Percentiles rank a stretch among this genome's conserved stretches.
These are phyloP conservation scores for Coemansia furcata DNA, from an alignment of 192 early-diverging fungal genomes.

Conservation along the genomic window DNA sequence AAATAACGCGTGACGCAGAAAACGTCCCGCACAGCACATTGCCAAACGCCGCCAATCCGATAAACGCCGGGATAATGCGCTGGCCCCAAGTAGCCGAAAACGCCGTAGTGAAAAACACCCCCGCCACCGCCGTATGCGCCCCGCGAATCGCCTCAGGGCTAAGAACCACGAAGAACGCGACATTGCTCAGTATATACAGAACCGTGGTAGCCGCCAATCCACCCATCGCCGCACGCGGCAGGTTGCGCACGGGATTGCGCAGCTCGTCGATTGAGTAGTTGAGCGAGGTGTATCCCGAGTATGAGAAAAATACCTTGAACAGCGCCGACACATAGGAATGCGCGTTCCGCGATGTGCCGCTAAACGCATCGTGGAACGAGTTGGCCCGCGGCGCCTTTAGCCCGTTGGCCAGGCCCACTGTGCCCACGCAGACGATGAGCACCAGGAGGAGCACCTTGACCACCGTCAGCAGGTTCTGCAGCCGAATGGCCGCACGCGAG, in stretches of 20 bases:
- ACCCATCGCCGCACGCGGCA: conserved; percentile 56
- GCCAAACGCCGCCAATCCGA: conserved; percentile 51
- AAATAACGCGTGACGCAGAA: conserved; percentile 49
- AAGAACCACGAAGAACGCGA: conserved; percentile 57
- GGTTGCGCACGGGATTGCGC: conserved; percentile 55
- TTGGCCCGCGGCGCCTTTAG: not conserved
- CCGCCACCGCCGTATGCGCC: conserved; percentile 48
- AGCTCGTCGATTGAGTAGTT: conserved; percentile 65
- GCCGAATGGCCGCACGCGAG: conserved; percentile 25
- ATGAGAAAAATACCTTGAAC: conserved; percentile 57
- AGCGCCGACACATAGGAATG: conserved; percentile 45
- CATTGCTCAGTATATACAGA: conserved; percentile 58
- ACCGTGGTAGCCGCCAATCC: conserved; percentile 52
- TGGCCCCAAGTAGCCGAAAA: conserved; percentile 49
- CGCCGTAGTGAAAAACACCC: conserved; percentile 49
- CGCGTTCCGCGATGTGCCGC: conserved; percentile 24
- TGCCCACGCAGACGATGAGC: conserved; percentile 43
- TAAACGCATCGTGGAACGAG: conserved; percentile 15
- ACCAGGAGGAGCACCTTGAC: conserved; percentile 50
- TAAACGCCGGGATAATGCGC: conserved; percentile 51
- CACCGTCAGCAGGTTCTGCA: conserved; percentile 41
- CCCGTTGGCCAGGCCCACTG: not conserved
- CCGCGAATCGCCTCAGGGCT: conserved; percentile 29
- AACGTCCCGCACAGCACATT: conserved; percentile 47
- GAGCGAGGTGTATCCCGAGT: conserved; percentile 58